Conservation (phyloP, 129 eudicot species). For the Chrysanthemum lavandulifolium region DNA sequence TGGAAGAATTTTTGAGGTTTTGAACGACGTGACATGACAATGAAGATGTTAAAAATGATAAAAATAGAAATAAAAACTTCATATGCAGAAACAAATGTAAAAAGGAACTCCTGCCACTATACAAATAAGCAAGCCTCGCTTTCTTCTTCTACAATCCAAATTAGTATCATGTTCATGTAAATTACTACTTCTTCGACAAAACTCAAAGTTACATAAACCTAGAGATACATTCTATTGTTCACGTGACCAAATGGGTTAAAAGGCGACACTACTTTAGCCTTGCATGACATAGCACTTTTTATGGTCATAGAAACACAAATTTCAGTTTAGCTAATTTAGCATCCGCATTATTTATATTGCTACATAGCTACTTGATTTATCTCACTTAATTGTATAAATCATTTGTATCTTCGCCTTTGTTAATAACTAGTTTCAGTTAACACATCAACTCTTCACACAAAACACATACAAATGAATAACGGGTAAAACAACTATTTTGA, state of each 20-base stretch:
- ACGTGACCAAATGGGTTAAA: not conserved
- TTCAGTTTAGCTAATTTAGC: no score
- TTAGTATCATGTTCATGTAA: not conserved
- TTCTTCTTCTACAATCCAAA: not conserved
- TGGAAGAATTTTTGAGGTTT: no score
- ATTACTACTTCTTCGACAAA: not conserved
- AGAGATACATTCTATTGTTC: not conserved
- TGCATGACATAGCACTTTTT: no score
- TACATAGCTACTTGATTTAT: no score
- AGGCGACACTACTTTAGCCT: not conserved
- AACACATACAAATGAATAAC: not conserved
- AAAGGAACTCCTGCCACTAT: slow-evolving; percentile 8
- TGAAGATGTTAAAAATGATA: not conserved
- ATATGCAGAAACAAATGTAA: not conserved
- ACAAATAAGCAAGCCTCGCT: not conserved
- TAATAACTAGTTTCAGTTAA: not conserved
- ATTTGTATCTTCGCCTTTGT: no score
- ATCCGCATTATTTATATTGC: no score
- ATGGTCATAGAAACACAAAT: no score
- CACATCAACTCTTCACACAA: not conserved
- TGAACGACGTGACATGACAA: no score
- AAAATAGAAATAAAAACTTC: not conserved
- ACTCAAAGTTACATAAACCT: not conserved
- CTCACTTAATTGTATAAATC: no score
- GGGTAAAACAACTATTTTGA: not conserved